Evolutionary conservation across 192 early-diverging fungal species (phyloP).

Genomic region (Powellomyces hirtus): DNA sequence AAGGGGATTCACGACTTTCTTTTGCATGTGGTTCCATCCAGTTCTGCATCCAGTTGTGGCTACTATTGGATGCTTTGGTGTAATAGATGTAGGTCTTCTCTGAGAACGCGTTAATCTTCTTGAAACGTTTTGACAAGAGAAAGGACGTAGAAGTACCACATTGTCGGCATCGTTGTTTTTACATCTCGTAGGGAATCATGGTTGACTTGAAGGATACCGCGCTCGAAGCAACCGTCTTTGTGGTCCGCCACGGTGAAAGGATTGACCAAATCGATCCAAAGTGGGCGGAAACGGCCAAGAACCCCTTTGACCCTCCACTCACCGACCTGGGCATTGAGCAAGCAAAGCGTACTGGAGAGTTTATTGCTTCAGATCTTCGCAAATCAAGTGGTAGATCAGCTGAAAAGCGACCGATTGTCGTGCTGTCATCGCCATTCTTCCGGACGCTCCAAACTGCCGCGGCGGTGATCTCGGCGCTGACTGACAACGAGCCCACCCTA

Average conservation of each 20-base stretch:
- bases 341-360: conserved; percentile 1
- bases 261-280: conserved; percentile 18
- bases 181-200: too few species aligned
- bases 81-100: too few species aligned
- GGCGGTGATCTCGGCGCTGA: neutral
- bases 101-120: too few species aligned
- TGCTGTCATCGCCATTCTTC: conserved; percentile 13
- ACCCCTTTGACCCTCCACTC: conserved; percentile 14
- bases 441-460: conserved; percentile 16
- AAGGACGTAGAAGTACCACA: too few species aligned
- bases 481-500: neutral
- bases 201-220: too few species aligned
- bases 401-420: neutral
- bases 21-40: too few species aligned
- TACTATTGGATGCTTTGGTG: too few species aligned
- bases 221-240: neutral
- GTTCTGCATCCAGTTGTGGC: too few species aligned
- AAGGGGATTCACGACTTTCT: too few species aligned
- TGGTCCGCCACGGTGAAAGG: conserved; percentile 14
- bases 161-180: too few species aligned
- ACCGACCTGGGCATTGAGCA: conserved; percentile 13
- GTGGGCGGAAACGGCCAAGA: neutral
- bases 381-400: neutral
- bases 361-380: conserved; percentile 1
- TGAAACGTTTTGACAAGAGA: too few species aligned